phyloP scores from a whole-genome alignment of 352 stramenopile species.

The Aphanomyces astaci region DNA sequence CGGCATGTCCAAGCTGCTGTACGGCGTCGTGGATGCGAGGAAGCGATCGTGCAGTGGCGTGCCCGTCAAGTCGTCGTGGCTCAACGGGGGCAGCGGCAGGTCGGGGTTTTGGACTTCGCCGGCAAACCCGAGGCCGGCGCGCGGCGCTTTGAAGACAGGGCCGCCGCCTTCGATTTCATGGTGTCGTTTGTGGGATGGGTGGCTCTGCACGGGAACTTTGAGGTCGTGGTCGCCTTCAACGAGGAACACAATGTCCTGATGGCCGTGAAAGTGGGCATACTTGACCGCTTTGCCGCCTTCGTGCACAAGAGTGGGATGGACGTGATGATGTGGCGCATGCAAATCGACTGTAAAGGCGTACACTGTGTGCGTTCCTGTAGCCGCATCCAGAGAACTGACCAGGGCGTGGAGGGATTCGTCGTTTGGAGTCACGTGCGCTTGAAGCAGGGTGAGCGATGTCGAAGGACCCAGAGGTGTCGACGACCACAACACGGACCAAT shows the following conservation, averaged over 20 bases:
- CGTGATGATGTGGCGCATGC: neutral
- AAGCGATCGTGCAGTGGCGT: slow-evolving; percentile 58
- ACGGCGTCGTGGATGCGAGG: slow-evolving; percentile 71
- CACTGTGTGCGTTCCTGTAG: neutral
- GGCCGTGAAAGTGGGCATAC: slow-evolving; percentile 42
- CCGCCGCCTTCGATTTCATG: slow-evolving; percentile 26
- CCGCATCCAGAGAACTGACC: neutral
- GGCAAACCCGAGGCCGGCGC: slow-evolving; percentile 69
- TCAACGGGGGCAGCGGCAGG: slow-evolving; percentile 31
- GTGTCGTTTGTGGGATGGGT: slow-evolving; percentile 37
- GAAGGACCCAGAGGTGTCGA: neutral
- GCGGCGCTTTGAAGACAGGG: slow-evolving; percentile 49
- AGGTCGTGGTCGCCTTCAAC: slow-evolving; percentile 50
- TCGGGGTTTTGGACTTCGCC: slow-evolving; percentile 55
- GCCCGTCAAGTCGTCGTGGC: slow-evolving; percentile 27
- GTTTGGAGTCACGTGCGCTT: neutral
- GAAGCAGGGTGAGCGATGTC: neutral
- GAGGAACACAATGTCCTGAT: slow-evolving; percentile 39
- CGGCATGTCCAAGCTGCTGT: slow-evolving; percentile 57
- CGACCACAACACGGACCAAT: neutral
- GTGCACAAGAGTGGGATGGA: neutral
- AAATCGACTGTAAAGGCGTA: slow-evolving; percentile 8
- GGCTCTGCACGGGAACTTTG: slow-evolving; percentile 21
- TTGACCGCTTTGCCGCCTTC: neutral
- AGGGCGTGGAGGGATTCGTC: neutral